Evolutionary conservation across 1,284 basidiomycete species (phyloP), one percentile per base, ranked within the genome.

Genomic region (Polyporus tsugae): DNA sequence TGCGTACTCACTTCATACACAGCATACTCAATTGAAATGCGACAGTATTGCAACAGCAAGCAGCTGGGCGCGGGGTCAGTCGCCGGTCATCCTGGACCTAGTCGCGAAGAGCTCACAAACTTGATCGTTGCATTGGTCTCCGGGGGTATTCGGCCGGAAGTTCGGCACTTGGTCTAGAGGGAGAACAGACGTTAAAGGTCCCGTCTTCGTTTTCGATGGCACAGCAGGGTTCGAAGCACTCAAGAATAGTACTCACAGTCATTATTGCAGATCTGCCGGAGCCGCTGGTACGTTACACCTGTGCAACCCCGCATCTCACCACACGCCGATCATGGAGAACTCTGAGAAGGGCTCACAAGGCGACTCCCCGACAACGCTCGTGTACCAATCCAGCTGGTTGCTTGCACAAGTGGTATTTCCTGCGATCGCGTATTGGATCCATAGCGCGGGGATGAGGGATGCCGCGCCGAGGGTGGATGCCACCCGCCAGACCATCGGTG

Each of bases 401-500:
- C 70, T 69, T 9, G 69, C 69, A 46, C 72, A 73, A 17, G 72
- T 72, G 9, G 70, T 73, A 33, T 72, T 70, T 2, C 71, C 71
- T 17, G 71, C 57, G 9, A 52, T 22, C 38, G 36, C 65, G 9
- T 9, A n/a, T 9, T 55, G 52, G 6, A 62, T 38, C 60, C 60
- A 63, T 17, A 49, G 44, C 62, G 42, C 49, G 42, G 19, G 22
- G 2, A 63, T 22, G 46, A 53, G 44, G 46, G 46, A 36, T 6
- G 33, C 62, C 33, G 46, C 25, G 59, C 59, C 35, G 38, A 39
- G 11, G 35, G 11, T 59, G 36, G 7, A 22, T 39, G 17, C 36
- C 36, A 19, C 13, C 35, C 35, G 33, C 36, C 36, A n/a, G 57
- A 15, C 33, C 57, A 59, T 59, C 6, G n/a, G 46, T 25, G 46